phyloP scores from a whole-genome alignment of 2,329 filamentous ascomycete species.

The Fonsecaea nubica region DNA sequence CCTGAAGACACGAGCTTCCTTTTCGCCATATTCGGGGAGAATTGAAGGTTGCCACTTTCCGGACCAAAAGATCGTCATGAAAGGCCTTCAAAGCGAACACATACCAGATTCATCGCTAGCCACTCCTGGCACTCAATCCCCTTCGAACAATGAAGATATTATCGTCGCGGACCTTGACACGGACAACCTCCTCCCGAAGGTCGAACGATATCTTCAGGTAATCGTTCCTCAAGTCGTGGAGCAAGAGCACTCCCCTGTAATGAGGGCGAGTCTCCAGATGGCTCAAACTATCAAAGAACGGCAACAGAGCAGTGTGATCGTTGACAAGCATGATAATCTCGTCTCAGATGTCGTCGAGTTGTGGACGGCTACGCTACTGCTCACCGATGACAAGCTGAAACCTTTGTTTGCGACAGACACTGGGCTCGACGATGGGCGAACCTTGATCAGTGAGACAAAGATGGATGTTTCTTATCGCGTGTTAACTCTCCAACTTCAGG shows the following conservation, averaged over 20 bases:
- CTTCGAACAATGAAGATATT: constrained; percentile 43
- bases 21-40: constrained; percentile 49
- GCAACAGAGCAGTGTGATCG: constrained; percentile 10
- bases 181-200: constrained; percentile 52
- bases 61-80: constrained; percentile 57
- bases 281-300: constrained; percentile 19
- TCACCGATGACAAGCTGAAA: constrained; percentile 52
- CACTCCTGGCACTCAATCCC: background rate
- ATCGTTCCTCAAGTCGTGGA: constrained; percentile 50
- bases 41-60: constrained; percentile 65
- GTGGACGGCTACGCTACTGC: constrained; percentile 62
- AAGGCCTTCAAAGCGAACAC: constrained; percentile 41
- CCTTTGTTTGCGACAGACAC: constrained; percentile 56
- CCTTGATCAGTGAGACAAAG: constrained; percentile 45
- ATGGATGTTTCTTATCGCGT: constrained; percentile 56
- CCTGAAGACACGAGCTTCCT: constrained; percentile 46
- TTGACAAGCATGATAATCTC: constrained; percentile 51
- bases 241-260: constrained; percentile 58
- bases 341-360: constrained; percentile 61
- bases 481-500: constrained; percentile 61
- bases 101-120: background rate
- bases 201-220: constrained; percentile 62
- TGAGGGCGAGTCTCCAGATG: constrained; percentile 42
- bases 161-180: constrained; percentile 58
- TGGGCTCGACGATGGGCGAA: constrained; percentile 43